These are phyloP conservation scores for Biscogniauxia sp. DNA, from an alignment of 2,329 filamentous ascomycete species.

Conservation along the genomic window DNA sequence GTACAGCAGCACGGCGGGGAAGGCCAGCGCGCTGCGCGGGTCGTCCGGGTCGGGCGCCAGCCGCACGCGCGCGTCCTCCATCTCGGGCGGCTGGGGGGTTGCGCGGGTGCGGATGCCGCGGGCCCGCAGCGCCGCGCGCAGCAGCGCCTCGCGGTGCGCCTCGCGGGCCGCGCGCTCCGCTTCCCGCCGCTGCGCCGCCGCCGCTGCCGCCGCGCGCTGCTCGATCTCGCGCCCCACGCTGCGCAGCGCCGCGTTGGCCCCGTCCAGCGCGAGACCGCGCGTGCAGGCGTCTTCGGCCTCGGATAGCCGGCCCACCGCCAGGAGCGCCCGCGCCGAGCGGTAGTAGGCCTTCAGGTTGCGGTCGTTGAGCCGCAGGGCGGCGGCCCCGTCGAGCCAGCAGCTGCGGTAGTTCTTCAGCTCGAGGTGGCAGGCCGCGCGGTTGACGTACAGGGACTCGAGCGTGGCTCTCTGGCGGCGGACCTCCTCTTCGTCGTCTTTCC, in stretches of 20 bases:
- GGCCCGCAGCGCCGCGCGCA: conserved; percentile 65
- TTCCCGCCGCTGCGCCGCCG: conserved; percentile 54
- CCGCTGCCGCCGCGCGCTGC: background rate
- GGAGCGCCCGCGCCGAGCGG: conserved; percentile 73
- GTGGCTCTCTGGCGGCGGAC: conserved; percentile 51
- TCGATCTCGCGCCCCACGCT: conserved; percentile 54
- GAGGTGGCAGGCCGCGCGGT: conserved; percentile 87
- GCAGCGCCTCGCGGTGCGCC: conserved; percentile 55
- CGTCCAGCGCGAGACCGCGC: conserved; percentile 71
- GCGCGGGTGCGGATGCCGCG: conserved; percentile 67
- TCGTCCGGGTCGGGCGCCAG: conserved; percentile 73
- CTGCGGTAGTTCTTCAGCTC: conserved; percentile 85
- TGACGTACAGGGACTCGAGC: conserved; percentile 77
- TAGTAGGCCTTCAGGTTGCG: conserved; percentile 88
- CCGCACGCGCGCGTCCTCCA: conserved; percentile 75
- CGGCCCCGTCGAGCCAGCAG: conserved; percentile 80
- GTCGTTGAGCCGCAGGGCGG: conserved; percentile 74
- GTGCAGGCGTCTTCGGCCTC: conserved; percentile 80
- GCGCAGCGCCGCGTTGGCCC: conserved; percentile 64
- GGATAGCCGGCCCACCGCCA: conserved; percentile 72
- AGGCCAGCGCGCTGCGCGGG: conserved; percentile 66
- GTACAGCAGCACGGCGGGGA: conserved; percentile 84
- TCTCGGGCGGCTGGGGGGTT: conserved; percentile 73
- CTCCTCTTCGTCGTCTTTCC: conserved; percentile 54
- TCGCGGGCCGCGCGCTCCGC: conserved; percentile 56